Evolutionary conservation across 345 rosid genomes (phyloP), one percentile per base, ranked within the genome.

Genomic region (Euphorbia lathyris): DNA sequence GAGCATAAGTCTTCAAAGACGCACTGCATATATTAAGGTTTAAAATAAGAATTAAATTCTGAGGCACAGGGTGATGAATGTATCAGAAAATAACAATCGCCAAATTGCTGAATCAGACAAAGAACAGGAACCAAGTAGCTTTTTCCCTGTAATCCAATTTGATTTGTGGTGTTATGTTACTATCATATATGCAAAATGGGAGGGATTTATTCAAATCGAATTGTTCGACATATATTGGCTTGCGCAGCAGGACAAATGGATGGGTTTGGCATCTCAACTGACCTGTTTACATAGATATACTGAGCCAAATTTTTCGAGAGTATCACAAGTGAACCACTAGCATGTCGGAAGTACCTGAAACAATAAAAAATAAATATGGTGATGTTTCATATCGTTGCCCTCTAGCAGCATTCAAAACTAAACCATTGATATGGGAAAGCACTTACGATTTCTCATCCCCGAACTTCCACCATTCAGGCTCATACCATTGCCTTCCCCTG

Each of bases 391-490:
- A 11, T 5, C 27, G n/a, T 16, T 11, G 17, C 22, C 32, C 16
- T 40, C 58, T 17, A 53, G 34, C 17, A 58, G 76, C 67, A 60
- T 20, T 19, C 64, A 57, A 50, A 34, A 38, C 30, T n/a, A 73
- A 68, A 45, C 27, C 14, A 55, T 13, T 16, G 17, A 19, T 45
- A 55, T 65, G 26, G n/a, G 38, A 19, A 64, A 73, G 53, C 59
- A 87, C 99, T 88, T 86, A 95, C 99, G 97, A 85, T 84, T 92
- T 92, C 68, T 83, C 89, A 43, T 90, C 96, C 52, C 99, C 96
- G 67, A 92, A 92, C 76, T 90, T 95, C 99, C 97, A 92, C 97
- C 99, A 95, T 3, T 95, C 99, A 30, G 99, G 91, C 74, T 95
- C 99, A 74, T 86, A 88, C 99, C 99, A 95, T 77, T 76, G 84